phyloP scores from a whole-genome alignment of 2,329 filamentous ascomycete genomes.

The Emmonsiellopsis sp. region DNA sequence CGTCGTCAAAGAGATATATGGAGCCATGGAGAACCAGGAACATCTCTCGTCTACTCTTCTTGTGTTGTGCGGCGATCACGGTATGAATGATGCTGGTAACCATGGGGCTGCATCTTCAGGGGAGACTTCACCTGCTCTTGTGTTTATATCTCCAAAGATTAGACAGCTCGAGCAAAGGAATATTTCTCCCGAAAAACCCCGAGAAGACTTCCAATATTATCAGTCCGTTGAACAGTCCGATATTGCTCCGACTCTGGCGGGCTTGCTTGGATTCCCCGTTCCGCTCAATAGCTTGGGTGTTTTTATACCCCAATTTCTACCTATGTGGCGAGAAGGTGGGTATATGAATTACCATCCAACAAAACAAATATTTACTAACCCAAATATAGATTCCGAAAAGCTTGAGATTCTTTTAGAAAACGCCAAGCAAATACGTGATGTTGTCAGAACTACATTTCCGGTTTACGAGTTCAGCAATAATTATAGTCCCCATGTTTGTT shows the following conservation, averaged over 20 bases:
- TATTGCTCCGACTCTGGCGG: conserved; percentile 79
- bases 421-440: conserved; percentile 66
- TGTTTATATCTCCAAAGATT: conserved; percentile 84
- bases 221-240: conserved; percentile 84
- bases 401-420: conserved; percentile 66
- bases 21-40: conserved; percentile 58
- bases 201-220: conserved; percentile 75
- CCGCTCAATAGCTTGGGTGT: conserved; percentile 85
- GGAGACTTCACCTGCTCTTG: conserved; percentile 84
- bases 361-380: conserved; percentile 12
- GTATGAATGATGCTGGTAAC: conserved; percentile 99
- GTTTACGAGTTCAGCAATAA: conserved; percentile 39
- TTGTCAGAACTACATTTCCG: conserved; percentile 65
- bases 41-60: conserved; percentile 73
- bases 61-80: conserved; percentile 85
- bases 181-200: conserved; percentile 48
- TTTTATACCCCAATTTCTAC: conserved; percentile 68
- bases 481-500: conserved; percentile 15
- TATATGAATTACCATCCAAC: conserved; percentile 6
- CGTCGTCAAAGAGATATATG: conserved; percentile 67
- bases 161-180: conserved; percentile 41
- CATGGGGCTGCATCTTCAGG: conserved; percentile 90
- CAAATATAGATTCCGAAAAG: conserved; percentile 40
- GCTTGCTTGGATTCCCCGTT: conserved; percentile 75
- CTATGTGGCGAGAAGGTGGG: conserved; percentile 62